Evolutionary conservation across 768 basidiomycete species (phyloP), one percentile per base, ranked within the genome.

Genomic region (Suillus luteus): DNA sequence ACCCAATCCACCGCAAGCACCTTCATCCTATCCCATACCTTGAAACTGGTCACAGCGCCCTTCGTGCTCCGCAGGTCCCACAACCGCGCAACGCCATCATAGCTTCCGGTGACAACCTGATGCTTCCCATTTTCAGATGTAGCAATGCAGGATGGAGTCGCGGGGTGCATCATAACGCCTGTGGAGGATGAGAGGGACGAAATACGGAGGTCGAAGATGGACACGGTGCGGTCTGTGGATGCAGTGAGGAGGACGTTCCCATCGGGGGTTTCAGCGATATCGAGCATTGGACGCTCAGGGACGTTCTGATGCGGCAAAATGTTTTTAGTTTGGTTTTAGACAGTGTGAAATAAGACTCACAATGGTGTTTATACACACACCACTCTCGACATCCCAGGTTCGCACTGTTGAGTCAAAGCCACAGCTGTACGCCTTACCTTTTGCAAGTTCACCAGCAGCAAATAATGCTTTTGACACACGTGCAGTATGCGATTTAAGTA

Each of bases 321-420:
- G 19, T 40, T 60, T 19, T 33, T 5, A 33, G 27, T 41, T 31
- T 35, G 22, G 12, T 10, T 62, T 41, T 46, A 24, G 60, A 22
- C 38, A 40, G 19, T 1, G 14, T 1, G 12, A 3, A 55, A 67
- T 61, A 14, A 11, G 44, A 79, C 88, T 64, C 67, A 93, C 91
- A 54, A 92, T 86, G 1, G 91, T 92, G 52, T 83, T 73, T 0
- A 82, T 79, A 64, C 90, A 94, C 7, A 93, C 76, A 3, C 91
- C 93, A 44, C 80, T 83, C 68, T 93, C 90, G 3, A 90, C 80
- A 71, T 97, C 94, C 96, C 96, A 99, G 2, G 82, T 79, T 27
- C 95, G 82, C 7, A 98, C 86, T 0, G 93, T 93, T 33, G 95
- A 96, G 76, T 97, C 96, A 71, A 93, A 93, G 0, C 93, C 92